These are phyloP conservation scores for Pseudogymnoascus sp. DNA, from an alignment of 2,329 filamentous ascomycete species.

Conservation along the genomic window DNA sequence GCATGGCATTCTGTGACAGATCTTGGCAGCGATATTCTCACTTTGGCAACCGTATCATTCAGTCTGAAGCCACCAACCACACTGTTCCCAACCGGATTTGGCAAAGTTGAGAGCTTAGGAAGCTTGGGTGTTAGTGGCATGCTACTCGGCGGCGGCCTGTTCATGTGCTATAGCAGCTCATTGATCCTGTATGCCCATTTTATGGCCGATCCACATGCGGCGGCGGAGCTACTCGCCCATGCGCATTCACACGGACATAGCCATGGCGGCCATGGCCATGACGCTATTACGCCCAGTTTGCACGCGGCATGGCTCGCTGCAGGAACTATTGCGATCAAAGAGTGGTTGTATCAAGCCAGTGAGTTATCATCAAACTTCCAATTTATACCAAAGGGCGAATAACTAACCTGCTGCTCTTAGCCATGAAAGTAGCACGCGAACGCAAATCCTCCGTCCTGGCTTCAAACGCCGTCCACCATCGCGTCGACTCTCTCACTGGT, in stretches of 20 bases:
- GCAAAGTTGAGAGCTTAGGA: constrained; percentile 94
- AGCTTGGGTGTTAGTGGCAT: constrained; percentile 89
- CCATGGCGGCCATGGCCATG: constrained; percentile 58
- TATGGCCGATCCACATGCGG: constrained; percentile 55
- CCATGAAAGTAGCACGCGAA: constrained; percentile 90
- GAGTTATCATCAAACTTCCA: constrained; percentile 37
- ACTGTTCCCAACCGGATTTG: constrained; percentile 83
- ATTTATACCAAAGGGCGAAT: not conserved
- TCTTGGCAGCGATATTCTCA: constrained; percentile 89
- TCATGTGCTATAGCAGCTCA: constrained; percentile 79
- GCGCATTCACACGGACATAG: constrained; percentile 51
- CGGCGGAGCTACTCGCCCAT: constrained; percentile 46
- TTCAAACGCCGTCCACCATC: constrained; percentile 93
- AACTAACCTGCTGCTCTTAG: constrained; percentile 38
- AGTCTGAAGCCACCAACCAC: constrained; percentile 78
- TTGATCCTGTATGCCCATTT: constrained; percentile 65
- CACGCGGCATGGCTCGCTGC: constrained; percentile 92
- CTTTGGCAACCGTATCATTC: constrained; percentile 88
- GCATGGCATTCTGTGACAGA: constrained; percentile 94
- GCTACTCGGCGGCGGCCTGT: constrained; percentile 78
- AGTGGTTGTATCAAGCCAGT: constrained; percentile 97
- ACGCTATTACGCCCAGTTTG: constrained; percentile 65
- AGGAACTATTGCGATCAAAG: constrained; percentile 85
- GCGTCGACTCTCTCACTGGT: constrained; percentile 89
- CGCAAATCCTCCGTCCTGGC: constrained; percentile 93